Evolutionary conservation across 1,139 yeast species (phyloP).

Genomic region (Blastobotrys ciferrii): DNA sequence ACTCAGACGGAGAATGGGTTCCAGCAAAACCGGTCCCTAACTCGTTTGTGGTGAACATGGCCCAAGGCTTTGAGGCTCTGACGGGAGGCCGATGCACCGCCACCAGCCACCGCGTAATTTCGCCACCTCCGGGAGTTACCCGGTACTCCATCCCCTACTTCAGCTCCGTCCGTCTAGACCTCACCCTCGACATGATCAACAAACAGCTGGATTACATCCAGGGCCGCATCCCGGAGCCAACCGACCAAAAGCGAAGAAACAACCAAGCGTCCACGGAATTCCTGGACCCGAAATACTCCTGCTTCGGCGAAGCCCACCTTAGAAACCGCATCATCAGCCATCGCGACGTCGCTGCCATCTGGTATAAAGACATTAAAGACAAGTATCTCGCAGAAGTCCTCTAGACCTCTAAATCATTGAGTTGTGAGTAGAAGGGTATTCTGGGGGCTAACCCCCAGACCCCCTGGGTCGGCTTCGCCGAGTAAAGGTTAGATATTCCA

Average conservation of each 20-base stretch:
- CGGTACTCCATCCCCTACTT: slow-evolving; percentile 41
- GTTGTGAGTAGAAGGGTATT: too few species aligned
- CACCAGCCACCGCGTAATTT: slow-evolving; percentile 63
- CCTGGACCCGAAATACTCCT: slow-evolving; percentile 34
- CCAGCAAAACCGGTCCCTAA: slow-evolving; percentile 40
- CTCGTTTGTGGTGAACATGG: slow-evolving; percentile 39
- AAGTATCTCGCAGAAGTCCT: slow-evolving; percentile 23
- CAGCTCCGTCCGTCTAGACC: slow-evolving; percentile 36
- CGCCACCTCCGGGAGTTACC: slow-evolving; percentile 49
- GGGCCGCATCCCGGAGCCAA: slow-evolving; percentile 34
- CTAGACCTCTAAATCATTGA: too few species aligned
- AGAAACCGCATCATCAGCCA: slow-evolving; percentile 61
- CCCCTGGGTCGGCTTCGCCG: too few species aligned
- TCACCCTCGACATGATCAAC: slow-evolving; percentile 32
- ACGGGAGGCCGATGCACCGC: slow-evolving; percentile 47
- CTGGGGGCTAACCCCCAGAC: too few species aligned
- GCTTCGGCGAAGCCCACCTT: slow-evolving; percentile 22
- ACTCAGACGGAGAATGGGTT: slow-evolving; percentile 63
- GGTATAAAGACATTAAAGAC: slow-evolving; percentile 55
- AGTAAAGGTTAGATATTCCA: too few species aligned
- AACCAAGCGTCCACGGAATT: slow-evolving; percentile 39
- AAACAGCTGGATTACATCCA: slow-evolving; percentile 29
- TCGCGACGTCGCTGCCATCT: slow-evolving; percentile 61
- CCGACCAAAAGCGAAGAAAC: slow-evolving; percentile 28
- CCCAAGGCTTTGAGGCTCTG: slow-evolving; percentile 41